Percentiles rank a stretch among this genome's conserved stretches.
Evolutionary conservation across 1,284 basidiomycete species (phyloP).

Genomic region (Butyriboletus regius): DNA sequence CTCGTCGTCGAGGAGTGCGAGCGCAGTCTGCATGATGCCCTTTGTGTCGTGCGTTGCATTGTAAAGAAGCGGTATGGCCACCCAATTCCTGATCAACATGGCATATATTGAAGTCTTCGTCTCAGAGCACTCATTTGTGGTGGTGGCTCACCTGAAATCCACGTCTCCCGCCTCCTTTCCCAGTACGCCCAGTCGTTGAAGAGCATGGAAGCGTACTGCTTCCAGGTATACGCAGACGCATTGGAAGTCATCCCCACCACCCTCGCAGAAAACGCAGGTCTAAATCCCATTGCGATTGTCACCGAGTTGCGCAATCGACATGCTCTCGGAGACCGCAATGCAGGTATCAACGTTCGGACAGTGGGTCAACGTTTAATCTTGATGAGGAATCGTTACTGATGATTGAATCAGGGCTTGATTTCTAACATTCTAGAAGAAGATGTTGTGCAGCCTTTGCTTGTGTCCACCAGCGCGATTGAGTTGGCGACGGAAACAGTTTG

Average conservation of each 20-base stretch:
- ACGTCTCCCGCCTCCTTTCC: slow-evolving; percentile 88
- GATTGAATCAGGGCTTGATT: slow-evolving; percentile 67
- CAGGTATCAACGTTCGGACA: slow-evolving; percentile 97
- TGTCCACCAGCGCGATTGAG: slow-evolving; percentile 92
- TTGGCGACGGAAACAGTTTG: slow-evolving; percentile 97
- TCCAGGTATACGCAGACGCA: slow-evolving; percentile 96
- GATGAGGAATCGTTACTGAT: slow-evolving; percentile 4
- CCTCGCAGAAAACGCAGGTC: slow-evolving; percentile 94
- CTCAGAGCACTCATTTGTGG: slow-evolving; percentile 88
- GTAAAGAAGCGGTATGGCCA: slow-evolving; percentile 80
- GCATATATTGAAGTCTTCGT: slow-evolving; percentile 6
- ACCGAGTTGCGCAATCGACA: slow-evolving; percentile 97
- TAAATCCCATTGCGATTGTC: slow-evolving; percentile 97
- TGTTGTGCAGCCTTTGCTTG: slow-evolving; percentile 92
- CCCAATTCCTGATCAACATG: not conserved
- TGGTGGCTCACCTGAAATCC: slow-evolving; percentile 96
- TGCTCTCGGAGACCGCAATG: slow-evolving; percentile 87
- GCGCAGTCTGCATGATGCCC: slow-evolving; percentile 92
- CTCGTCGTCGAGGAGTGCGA: slow-evolving; percentile 96
- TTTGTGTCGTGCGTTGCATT: slow-evolving; percentile 95
- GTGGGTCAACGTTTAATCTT: slow-evolving; percentile 38
- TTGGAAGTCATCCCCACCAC: slow-evolving; percentile 98
- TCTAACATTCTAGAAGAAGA: slow-evolving; percentile 96
- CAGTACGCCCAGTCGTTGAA: slow-evolving; percentile 91
- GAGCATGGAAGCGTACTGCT: slow-evolving; percentile 99